Base-by-base conservation (phyloP, 192 early-diverging fungal species). In the Rhizoclosmatium sp. region DNA sequence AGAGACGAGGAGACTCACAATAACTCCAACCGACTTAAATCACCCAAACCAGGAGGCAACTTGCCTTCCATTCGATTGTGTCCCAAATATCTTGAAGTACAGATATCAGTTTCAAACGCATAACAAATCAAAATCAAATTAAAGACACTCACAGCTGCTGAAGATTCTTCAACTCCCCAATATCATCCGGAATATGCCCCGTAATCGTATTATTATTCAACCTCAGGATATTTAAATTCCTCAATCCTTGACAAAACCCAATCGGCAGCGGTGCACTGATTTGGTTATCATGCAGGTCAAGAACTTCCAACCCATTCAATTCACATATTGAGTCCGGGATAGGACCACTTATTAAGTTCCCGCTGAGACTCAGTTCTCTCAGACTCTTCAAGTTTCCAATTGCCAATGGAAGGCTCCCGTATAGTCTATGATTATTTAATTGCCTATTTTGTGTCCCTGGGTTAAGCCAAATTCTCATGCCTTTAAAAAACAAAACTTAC, bases 201-300 rank as follows among this genome's bases (percentile, higher is more conserved):
- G 71, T 72, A 12, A 72, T 54, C 12, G 10, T 14, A 59, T 72
- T 72, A 40, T 59, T 59, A 42, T 72, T 72, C 71, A 72, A n/a
- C 23, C 71, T 48, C 71, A 72, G 41, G 10, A 72, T 59, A 19
- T 10, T 59, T 54, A 72, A 44, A 12, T 72, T 72, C 23, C n/a
- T 21, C 71, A 72, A 59, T 7, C 54, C 62, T 10, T 31, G 19
- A 59, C 49, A 72, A 72, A 72, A 42, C n/a, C n/a, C 51, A 9
- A 54, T n/a, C 54, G 71, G 71, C 3, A 72, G 42, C 4, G 71
- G 71, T 2, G 71, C 71, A 31, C 51, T 59, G n/a, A 72, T 31
- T 59, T 72, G 51, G 59, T 72, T 72, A 54, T 72, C 71, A 59
- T 72, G 71, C 9, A 72, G 40, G 42, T 72, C 71, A 9, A 72